These are phyloP conservation scores for Monosporozyma unispora DNA, from an alignment of 805 yeast species.

Conservation along the genomic window DNA sequence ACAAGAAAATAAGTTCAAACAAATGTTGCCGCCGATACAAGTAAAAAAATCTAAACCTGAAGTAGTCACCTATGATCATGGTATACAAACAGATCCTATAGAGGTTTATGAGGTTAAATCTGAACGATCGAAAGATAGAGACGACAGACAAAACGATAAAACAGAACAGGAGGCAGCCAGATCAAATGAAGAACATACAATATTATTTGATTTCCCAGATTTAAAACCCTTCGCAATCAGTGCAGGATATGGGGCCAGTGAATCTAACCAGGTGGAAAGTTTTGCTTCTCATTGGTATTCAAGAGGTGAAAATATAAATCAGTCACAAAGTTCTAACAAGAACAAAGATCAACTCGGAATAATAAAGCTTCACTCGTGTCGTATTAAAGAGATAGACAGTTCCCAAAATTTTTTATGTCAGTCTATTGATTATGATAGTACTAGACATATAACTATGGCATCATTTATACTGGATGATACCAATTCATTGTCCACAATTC, in stretches of 20 bases:
- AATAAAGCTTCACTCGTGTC: neutral
- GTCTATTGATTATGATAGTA: slow-evolving; percentile 3
- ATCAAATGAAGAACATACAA: neutral
- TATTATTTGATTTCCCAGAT: neutral
- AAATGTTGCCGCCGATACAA: neutral
- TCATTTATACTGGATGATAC: neutral
- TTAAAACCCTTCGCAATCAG: neutral
- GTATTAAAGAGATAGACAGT: neutral
- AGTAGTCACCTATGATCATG: slow-evolving; percentile 18
- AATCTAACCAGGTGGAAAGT: neutral
- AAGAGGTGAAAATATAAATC: neutral
- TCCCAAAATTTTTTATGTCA: neutral
- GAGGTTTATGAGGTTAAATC: neutral
- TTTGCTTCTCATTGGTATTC: slow-evolving; percentile 4
- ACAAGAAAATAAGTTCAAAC: neutral
- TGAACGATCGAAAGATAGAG: too few species aligned
- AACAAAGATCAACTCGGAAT: neutral
- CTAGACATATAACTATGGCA: neutral
- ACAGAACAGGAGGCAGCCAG: too few species aligned
- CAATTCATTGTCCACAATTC: neutral
- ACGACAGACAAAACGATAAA: too few species aligned
- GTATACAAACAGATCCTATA: slow-evolving; percentile 16
- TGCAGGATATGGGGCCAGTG: neutral
- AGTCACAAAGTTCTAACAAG: neutral
- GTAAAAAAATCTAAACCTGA: neutral